Evolutionary conservation across 257 asterid genomes (phyloP).

Genomic region (Jaltomata sinuosa): DNA sequence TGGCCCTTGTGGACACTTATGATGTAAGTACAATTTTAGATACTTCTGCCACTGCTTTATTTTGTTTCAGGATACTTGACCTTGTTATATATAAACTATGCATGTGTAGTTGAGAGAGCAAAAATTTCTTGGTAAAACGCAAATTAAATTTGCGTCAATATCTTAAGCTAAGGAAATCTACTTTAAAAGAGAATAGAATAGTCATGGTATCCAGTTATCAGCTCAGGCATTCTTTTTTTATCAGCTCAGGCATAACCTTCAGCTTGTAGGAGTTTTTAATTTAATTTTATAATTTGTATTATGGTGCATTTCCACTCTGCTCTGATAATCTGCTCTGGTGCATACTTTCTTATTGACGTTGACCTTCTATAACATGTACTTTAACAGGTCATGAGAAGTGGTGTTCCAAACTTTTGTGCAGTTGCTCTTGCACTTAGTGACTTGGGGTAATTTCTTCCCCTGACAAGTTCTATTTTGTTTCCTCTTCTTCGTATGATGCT

Average conservation of each 20-base stretch:
- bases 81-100: not conserved
- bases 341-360: not conserved
- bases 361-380: slow-evolving; percentile 3
- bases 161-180: not conserved
- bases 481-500: not conserved
- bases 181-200: not conserved
- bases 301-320: not conserved
- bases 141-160: not conserved
- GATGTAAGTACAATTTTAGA: slow-evolving; percentile 50
- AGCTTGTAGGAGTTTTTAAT: not conserved
- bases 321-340: not conserved
- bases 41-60: not conserved
- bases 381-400: slow-evolving; percentile 87
- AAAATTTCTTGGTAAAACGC: not conserved
- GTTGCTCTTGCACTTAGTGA: slow-evolving; percentile 91
- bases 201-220: not conserved
- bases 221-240: not conserved
- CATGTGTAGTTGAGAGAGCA: not conserved
- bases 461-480: not conserved
- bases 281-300: not conserved
- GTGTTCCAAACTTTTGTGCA: slow-evolving; percentile 93
- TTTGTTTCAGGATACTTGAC: not conserved
- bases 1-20: slow-evolving; percentile 94
- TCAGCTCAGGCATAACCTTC: not conserved
- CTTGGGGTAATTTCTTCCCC: slow-evolving; percentile 60